These are phyloP conservation scores for Tuber melanosporum DNA, from an alignment of 495 filamentous ascomycete genomes.

Conservation along the genomic window DNA sequence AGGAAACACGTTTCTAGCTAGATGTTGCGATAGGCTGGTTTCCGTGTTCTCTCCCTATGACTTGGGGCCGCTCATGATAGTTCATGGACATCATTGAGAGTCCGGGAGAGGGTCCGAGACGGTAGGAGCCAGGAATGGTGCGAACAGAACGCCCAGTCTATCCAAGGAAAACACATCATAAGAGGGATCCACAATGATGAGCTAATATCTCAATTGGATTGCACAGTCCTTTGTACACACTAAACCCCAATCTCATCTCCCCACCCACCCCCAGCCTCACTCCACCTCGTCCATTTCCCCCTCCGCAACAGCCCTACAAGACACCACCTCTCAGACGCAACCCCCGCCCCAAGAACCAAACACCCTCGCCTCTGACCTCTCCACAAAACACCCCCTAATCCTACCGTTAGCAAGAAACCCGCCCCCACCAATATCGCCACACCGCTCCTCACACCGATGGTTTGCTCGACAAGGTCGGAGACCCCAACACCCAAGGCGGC, in stretches of 20 bases:
- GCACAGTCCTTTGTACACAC: not conserved
- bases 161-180: not conserved
- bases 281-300: slow-evolving; percentile 25
- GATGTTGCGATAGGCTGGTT: too few relatives aligned
- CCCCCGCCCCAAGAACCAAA: slow-evolving; percentile 19
- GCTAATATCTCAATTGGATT: not conserved
- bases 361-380: slow-evolving; percentile 23
- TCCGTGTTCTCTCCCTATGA: too few relatives aligned
- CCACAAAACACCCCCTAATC: slow-evolving; percentile 30
- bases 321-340: slow-evolving; percentile 19
- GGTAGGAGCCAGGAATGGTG: not conserved
- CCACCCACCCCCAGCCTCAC: slow-evolving; percentile 12
- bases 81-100: too few relatives aligned
- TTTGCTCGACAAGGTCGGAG: slow-evolving; percentile 46
- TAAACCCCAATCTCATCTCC: slow-evolving; percentile 10
- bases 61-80: too few relatives aligned
- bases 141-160: not conserved
- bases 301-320: slow-evolving; percentile 22
- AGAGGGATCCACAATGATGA: not conserved
- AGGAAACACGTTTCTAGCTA: too few relatives aligned
- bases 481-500: slow-evolving; percentile 59
- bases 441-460: slow-evolving; percentile 27
- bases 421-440: slow-evolving; percentile 27
- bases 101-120: not conserved
- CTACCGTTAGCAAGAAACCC: slow-evolving; percentile 23